A percentile compares a stretch with the other conserved stretches of the same genome.
Conservation (phyloP, 345 rosid genomes). For the Euphorbia lathyris region DNA sequence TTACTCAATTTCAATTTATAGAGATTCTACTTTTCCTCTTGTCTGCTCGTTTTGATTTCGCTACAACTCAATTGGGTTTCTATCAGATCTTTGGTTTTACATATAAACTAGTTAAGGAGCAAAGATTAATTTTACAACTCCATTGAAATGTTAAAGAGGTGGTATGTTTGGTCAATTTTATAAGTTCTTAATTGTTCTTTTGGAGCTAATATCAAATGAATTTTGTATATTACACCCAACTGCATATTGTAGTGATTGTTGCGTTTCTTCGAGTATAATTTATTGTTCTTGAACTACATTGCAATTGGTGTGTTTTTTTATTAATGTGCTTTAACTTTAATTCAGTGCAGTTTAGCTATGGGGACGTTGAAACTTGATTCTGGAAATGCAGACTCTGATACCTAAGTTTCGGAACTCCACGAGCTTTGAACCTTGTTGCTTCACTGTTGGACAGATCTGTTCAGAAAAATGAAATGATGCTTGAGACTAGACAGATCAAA, state of each 20-base stretch:
- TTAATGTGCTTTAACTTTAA: conserved; percentile 6
- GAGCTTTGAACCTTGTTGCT: conserved; percentile 52
- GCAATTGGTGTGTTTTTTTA: too few species aligned
- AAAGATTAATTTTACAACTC: too few species aligned
- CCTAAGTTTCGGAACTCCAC: conserved; percentile 38
- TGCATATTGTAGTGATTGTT: background rate
- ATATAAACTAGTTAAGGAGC: too few species aligned
- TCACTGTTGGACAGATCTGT: conserved; percentile 60
- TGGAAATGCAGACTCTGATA: conserved; percentile 36
- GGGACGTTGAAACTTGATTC: conserved; percentile 37
- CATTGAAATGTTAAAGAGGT: too few species aligned
- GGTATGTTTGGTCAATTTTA: background rate
- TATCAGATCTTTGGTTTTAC: too few species aligned
- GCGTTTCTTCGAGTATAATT: background rate
- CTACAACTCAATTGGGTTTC: background rate
- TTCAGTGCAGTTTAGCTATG: conserved; percentile 41
- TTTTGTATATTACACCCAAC: background rate
- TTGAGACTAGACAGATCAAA: conserved; percentile 28
- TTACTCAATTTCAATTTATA: conserved; percentile 15
- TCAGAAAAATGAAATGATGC: conserved; percentile 39
- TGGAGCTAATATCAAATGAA: background rate
- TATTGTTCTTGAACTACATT: background rate
- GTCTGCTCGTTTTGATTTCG: background rate
- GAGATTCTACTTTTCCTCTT: background rate
- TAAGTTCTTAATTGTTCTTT: background rate